These are phyloP conservation scores for Entomortierella parvispora DNA, from an alignment of 192 early-diverging fungal genomes.

Conservation along the genomic window DNA sequence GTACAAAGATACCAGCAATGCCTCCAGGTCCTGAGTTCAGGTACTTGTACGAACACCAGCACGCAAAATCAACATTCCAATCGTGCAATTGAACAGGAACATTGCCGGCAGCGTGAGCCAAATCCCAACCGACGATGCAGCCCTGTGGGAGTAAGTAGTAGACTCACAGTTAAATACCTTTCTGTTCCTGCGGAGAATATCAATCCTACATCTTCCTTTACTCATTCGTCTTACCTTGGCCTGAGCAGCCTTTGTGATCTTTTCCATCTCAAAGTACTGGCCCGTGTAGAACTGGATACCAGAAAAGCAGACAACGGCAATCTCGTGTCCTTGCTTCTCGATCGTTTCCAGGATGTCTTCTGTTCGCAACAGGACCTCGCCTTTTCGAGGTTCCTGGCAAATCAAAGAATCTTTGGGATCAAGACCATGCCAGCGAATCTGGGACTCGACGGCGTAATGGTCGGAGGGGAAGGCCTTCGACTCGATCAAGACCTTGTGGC, in stretches of 20 bases:
- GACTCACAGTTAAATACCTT: background rate
- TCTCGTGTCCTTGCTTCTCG: conserved; percentile 73
- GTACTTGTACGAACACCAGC: conserved; percentile 99
- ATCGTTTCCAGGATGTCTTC: conserved; percentile 87
- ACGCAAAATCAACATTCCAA: conserved; percentile 98
- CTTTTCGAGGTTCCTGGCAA: conserved; percentile 74
- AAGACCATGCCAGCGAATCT: conserved; percentile 84
- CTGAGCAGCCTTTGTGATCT: conserved; percentile 85
- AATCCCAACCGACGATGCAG: conserved; percentile 92
- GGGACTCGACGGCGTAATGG: conserved; percentile 92
- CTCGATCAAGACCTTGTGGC: conserved; percentile 93
- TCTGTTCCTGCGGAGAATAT: background rate
- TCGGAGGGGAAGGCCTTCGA: conserved; percentile 95
- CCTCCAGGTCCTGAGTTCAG: conserved; percentile 97
- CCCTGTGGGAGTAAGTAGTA: conserved; percentile 60
- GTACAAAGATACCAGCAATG: conserved; percentile 92
- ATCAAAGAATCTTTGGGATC: conserved; percentile 79
- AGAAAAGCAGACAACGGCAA: conserved; percentile 89
- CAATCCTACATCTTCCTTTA: background rate
- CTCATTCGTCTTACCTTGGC: conserved; percentile 63
- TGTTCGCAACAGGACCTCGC: conserved; percentile 76
- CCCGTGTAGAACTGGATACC: conserved; percentile 98
- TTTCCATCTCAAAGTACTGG: conserved; percentile 84
- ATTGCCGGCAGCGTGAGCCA: conserved; percentile 97
- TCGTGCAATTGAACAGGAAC: conserved; percentile 88